Conservation (phyloP, 2,329 filamentous ascomycete genomes). For the Trichoderma sp. region DNA sequence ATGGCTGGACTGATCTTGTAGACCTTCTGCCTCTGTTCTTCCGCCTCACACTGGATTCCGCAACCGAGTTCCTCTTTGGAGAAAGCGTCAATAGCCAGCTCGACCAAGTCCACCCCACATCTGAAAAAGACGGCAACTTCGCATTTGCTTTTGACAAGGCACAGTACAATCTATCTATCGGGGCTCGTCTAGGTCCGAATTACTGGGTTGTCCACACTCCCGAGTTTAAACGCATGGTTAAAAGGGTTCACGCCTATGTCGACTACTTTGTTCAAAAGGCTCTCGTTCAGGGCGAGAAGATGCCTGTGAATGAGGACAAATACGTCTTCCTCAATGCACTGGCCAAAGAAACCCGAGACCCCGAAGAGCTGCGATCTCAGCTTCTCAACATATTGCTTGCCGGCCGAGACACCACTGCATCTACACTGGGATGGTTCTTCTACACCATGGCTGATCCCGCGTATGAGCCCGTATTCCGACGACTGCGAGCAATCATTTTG, state of each 20-base stretch:
- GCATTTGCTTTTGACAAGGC: constrained; percentile 37
- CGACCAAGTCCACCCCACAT: constrained; percentile 26
- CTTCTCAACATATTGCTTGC: constrained; percentile 48
- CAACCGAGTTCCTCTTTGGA: constrained; percentile 63
- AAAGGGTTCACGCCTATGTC: constrained; percentile 68
- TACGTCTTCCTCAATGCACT: constrained; percentile 38
- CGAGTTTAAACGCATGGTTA: constrained; percentile 64
- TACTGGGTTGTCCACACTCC: constrained; percentile 52
- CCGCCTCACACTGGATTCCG: constrained; percentile 49
- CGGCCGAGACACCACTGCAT: constrained; percentile 57
- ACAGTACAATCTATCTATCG: constrained; percentile 50
- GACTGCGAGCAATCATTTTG: constrained; percentile 45
- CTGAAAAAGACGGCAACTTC: constrained; percentile 35
- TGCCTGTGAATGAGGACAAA: constrained; percentile 19
- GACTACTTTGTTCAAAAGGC: constrained; percentile 64
- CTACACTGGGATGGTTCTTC: constrained; percentile 51
- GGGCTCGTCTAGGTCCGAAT: constrained; percentile 48
- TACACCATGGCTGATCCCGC: constrained; percentile 40
- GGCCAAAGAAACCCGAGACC: constrained; percentile 36
- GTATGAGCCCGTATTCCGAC: constrained; percentile 42
- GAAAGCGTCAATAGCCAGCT: constrained; percentile 50
- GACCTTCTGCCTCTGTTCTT: constrained; percentile 52
- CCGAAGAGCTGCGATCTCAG: constrained; percentile 32
- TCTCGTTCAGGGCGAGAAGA: constrained; percentile 40
- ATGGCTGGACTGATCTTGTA: constrained; percentile 37